phyloP scores from a whole-genome alignment of 768 basidiomycete genomes.

The Favolaschia claudopus region DNA sequence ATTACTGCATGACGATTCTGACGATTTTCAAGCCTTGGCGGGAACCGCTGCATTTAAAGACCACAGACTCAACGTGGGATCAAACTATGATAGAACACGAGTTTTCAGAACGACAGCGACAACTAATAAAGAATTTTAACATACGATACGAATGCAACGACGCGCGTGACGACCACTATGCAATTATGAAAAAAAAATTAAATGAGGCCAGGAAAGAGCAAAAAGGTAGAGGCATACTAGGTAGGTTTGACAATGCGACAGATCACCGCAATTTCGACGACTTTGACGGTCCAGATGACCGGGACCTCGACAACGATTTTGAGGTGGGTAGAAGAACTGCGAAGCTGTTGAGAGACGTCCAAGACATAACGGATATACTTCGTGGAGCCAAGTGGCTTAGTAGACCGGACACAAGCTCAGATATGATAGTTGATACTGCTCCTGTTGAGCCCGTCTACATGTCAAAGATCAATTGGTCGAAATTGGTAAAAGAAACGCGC shows the following conservation, averaged over 20 bases:
- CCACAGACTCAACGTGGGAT: too few species aligned
- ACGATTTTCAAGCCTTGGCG: too few species aligned
- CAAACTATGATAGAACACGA: slow-evolving; percentile 21
- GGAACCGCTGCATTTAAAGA: too few species aligned
- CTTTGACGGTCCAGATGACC: neutral
- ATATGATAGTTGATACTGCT: neutral
- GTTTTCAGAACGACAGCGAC: slow-evolving; percentile 11
- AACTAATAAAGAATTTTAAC: slow-evolving; percentile 34
- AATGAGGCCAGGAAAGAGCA: slow-evolving; percentile 4
- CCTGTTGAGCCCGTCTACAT: neutral
- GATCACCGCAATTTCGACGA: neutral
- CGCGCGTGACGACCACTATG: slow-evolving; percentile 37
- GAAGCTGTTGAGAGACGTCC: neutral
- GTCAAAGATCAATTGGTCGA: neutral
- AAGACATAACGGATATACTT: neutral
- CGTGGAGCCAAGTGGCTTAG: neutral
- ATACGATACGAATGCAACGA: slow-evolving; percentile 40
- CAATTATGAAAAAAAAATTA: slow-evolving; percentile 23
- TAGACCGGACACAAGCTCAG: neutral
- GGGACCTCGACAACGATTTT: too few species aligned
- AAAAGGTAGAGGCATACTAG: neutral
- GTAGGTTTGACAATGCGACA: neutral
- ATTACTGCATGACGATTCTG: too few species aligned
- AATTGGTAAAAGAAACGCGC: neutral
- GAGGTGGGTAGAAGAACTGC: neutral